Conservation (phyloP, 2,329 filamentous ascomycete species). For the Colletotrichum phormii region DNA sequence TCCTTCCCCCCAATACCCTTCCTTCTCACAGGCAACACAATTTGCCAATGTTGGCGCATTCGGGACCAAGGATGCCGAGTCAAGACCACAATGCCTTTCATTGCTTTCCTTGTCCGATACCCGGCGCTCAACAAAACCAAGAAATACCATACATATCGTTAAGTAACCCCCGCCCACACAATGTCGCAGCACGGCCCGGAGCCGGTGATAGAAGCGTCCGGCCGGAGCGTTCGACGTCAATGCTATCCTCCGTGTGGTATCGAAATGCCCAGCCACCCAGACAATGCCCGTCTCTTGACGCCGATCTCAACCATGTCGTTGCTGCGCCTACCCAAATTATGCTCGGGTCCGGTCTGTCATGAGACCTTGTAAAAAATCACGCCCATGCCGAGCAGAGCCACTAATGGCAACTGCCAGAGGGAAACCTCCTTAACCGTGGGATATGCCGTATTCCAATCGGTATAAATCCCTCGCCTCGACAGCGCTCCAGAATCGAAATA, state of each 20-base stretch:
- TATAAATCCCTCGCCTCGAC: neutral
- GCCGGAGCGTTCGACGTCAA: slow-evolving; percentile 33
- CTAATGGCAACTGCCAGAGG: neutral
- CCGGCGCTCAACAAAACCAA: slow-evolving; percentile 11
- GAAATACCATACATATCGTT: slow-evolving; percentile 35
- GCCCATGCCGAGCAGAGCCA: slow-evolving; percentile 5
- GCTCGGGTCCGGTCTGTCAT: slow-evolving; percentile 28
- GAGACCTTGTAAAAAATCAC: slow-evolving; percentile 18
- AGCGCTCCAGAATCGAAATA: slow-evolving; percentile 16
- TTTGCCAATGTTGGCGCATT: neutral
- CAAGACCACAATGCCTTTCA: slow-evolving; percentile 28
- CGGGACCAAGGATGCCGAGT: neutral
- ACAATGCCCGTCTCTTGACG: slow-evolving; percentile 42
- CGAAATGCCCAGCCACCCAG: slow-evolving; percentile 34
- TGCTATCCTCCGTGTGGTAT: slow-evolving; percentile 38
- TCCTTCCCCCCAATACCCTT: neutral
- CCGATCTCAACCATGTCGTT: slow-evolving; percentile 61
- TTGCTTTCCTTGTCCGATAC: slow-evolving; percentile 18
- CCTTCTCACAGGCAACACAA: neutral
- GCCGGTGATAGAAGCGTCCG: slow-evolving; percentile 26
- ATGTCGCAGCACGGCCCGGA: slow-evolving; percentile 34
- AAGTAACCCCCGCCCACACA: slow-evolving; percentile 24
- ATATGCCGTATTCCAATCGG: neutral
- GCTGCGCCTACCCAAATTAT: slow-evolving; percentile 65
- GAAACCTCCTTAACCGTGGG: neutral